Conservation (phyloP, 2,329 filamentous ascomycete species). For the Aspergillus piperis region DNA sequence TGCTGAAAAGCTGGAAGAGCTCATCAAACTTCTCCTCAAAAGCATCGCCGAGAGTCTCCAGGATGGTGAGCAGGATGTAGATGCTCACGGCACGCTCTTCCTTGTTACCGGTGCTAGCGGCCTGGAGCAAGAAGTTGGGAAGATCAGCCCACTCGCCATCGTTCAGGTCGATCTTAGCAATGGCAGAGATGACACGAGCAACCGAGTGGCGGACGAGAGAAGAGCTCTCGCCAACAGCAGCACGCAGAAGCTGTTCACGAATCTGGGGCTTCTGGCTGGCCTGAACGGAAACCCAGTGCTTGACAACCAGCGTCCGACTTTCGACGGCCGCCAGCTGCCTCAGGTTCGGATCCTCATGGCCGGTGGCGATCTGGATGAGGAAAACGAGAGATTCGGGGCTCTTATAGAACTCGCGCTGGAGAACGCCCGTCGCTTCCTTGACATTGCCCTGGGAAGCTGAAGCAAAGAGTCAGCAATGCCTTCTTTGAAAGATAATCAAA, state of each 20-base stretch:
- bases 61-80: constrained; percentile 88
- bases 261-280: constrained; percentile 76
- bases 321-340: constrained; percentile 92
- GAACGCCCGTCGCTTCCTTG: constrained; percentile 83
- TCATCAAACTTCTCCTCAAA: constrained; percentile 79
- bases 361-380: constrained; percentile 84
- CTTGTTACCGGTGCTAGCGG: constrained; percentile 72
- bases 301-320: constrained; percentile 75
- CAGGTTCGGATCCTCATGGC: constrained; percentile 69
- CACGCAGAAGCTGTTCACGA: constrained; percentile 79
- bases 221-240: constrained; percentile 76
- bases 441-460: constrained; percentile 84
- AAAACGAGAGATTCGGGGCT: constrained; percentile 80
- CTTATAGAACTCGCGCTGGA: constrained; percentile 92
- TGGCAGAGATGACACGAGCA: constrained; percentile 81
- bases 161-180: constrained; percentile 82
- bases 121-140: constrained; percentile 74
- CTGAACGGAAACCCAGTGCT: constrained; percentile 79
- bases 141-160: constrained; percentile 84
- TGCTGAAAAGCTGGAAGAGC: constrained; percentile 79
- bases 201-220: constrained; percentile 79
- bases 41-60: constrained; percentile 82
- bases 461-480: constrained; percentile 20
- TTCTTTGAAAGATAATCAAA: background rate
- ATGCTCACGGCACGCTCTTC: constrained; percentile 85